Conservation (phyloP, 225 moss, liverwort and hornwort genomes). For the Pleurozium schreberi region DNA sequence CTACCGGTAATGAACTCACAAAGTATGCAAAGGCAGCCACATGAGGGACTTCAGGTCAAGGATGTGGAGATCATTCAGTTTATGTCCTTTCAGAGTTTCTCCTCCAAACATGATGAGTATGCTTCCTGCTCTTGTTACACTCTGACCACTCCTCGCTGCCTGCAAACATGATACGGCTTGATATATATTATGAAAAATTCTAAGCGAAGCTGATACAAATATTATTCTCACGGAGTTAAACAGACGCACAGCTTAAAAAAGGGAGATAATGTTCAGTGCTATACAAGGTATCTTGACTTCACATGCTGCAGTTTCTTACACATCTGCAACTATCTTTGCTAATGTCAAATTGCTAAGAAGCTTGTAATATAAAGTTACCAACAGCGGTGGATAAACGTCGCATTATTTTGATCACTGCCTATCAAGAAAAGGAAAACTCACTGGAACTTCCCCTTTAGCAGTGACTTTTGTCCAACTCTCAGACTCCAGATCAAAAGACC, state of each 20-base stretch:
- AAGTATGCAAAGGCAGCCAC: slow-evolving; percentile 88
- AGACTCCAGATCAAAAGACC: slow-evolving; percentile 95
- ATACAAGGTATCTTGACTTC: neutral
- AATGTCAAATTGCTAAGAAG: neutral
- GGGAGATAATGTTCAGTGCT: neutral
- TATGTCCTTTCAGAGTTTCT: slow-evolving; percentile 74
- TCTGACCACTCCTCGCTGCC: slow-evolving; percentile 86
- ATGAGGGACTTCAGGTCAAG: slow-evolving; percentile 90
- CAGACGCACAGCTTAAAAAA: neutral
- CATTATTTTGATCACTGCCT: neutral
- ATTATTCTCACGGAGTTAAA: neutral
- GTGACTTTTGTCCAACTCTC: slow-evolving; percentile 82
- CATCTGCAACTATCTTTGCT: neutral
- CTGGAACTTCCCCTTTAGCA: slow-evolving; percentile 89
- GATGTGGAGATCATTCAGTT: slow-evolving; percentile 87
- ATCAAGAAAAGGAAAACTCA: slow-evolving; percentile 8
- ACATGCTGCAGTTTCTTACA: neutral
- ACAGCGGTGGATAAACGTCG: neutral
- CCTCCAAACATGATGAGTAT: slow-evolving; percentile 98
- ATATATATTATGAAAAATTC: neutral
- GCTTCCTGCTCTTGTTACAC: slow-evolving; percentile 89
- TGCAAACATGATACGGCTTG: slow-evolving; percentile 7
- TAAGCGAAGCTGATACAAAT: neutral
- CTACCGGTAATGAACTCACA: slow-evolving; percentile 31
- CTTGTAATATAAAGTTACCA: neutral